Conservation (phyloP, 2,329 filamentous ascomycete genomes). For the Fusarium sp. region DNA sequence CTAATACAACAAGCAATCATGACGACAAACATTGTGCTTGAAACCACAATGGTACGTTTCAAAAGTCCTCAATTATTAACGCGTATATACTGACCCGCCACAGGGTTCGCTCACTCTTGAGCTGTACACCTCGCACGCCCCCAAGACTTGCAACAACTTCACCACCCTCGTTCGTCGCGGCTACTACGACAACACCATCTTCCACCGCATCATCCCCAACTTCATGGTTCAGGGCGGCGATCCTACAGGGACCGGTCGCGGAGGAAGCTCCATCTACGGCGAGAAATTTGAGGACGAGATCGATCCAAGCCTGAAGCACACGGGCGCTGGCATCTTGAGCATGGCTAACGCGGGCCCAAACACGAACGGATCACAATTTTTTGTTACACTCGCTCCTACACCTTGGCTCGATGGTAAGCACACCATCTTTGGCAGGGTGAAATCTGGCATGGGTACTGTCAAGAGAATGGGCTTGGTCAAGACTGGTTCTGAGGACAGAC, state of each 20-base stretch:
- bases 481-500: conserved; percentile 83
- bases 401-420: conserved; percentile 98
- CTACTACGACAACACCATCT: conserved; percentile 88
- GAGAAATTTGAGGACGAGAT: conserved; percentile 97
- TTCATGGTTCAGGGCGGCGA: conserved; percentile 99
- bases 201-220: conserved; percentile 94
- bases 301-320: conserved; percentile 81
- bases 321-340: conserved; percentile 89
- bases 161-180: conserved; percentile 79
- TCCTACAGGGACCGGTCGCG: conserved; percentile 91
- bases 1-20: conserved; percentile 58
- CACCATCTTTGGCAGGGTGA: conserved; percentile 94
- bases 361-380: conserved; percentile 96
- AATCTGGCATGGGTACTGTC: conserved; percentile 83
- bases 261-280: conserved; percentile 90
- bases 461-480: conserved; percentile 89
- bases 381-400: conserved; percentile 92
- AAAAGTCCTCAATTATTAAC: neutral
- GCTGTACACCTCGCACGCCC: conserved; percentile 90
- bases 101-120: conserved; percentile 88
- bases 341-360: conserved; percentile 97
- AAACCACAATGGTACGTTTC: conserved; percentile 81
- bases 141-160: conserved; percentile 92
- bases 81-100: neutral
- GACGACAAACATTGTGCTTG: conserved; percentile 82